Percentiles rank a stretch among this genome's conserved stretches.
Evolutionary conservation across 2,329 filamentous ascomycete genomes (phyloP).

Genomic region (Epichloe sp.): DNA sequence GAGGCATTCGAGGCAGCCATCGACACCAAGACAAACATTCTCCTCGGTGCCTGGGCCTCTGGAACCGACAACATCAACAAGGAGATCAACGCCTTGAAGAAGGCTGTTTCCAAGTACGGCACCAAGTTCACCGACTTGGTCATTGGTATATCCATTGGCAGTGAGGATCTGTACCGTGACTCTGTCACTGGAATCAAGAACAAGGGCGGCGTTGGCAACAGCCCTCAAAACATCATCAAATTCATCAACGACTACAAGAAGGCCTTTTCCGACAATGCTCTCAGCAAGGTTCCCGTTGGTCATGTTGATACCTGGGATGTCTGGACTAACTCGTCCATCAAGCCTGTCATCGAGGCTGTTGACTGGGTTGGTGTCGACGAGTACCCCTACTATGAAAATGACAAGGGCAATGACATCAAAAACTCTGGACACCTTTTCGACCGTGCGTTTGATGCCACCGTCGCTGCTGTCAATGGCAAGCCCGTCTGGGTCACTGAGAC

Average conservation of each 20-base stretch:
- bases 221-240: constrained; percentile 43
- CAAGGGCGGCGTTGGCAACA: constrained; percentile 46
- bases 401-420: constrained; percentile 40
- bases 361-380: constrained; percentile 55
- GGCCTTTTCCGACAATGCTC: constrained; percentile 34
- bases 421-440: constrained; percentile 43
- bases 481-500: constrained; percentile 52
- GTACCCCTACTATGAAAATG: constrained; percentile 53
- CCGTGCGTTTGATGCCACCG: constrained; percentile 29
- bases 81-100: constrained; percentile 47
- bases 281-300: constrained; percentile 39
- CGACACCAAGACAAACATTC: constrained; percentile 43
- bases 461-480: constrained; percentile 35
- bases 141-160: constrained; percentile 52
- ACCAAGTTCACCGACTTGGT: constrained; percentile 40
- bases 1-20: constrained; percentile 65
- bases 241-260: constrained; percentile 55
- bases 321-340: constrained; percentile 47
- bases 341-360: constrained; percentile 44
- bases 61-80: constrained; percentile 40
- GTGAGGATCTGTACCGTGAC: constrained; percentile 53
- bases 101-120: constrained; percentile 41
- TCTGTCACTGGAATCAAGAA: constrained; percentile 48
- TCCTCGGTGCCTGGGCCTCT: constrained; percentile 52
- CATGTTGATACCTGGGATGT: constrained; percentile 59